These are phyloP conservation scores for Tetrapyrgos nigripes DNA, from an alignment of 1,284 basidiomycete genomes.

Conservation along the genomic window DNA sequence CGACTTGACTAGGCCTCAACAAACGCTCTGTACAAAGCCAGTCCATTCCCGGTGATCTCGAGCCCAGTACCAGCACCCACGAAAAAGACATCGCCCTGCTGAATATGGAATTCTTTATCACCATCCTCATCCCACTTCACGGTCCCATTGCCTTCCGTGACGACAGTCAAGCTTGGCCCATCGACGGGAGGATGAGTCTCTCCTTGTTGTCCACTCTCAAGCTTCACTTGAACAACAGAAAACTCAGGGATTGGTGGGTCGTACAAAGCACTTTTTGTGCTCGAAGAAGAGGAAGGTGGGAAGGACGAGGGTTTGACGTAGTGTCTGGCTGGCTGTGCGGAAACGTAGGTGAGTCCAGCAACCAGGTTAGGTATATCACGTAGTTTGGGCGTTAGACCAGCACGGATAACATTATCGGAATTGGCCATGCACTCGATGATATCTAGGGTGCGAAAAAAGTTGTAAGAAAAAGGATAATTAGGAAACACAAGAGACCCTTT, in stretches of 20 bases:
- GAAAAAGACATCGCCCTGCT: constrained; percentile 84
- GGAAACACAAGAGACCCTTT: constrained; percentile 22
- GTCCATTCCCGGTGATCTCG: constrained; percentile 46
- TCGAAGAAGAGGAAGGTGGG: constrained; percentile 36
- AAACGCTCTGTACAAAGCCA: constrained; percentile 82
- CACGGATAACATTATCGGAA: constrained; percentile 98
- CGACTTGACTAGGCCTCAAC: constrained; percentile 47
- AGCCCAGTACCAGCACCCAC: constrained; percentile 77
- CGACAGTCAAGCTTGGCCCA: constrained; percentile 88
- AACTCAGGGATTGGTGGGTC: constrained; percentile 97
- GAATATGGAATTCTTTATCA: constrained; percentile 46
- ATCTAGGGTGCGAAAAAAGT: constrained; percentile 54
- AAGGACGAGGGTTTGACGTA: constrained; percentile 68
- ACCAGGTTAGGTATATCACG: constrained; percentile 93
- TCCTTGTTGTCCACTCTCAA: constrained; percentile 47
- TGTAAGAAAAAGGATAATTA: neutral
- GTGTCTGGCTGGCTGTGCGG: constrained; percentile 74
- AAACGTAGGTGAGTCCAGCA: constrained; percentile 86
- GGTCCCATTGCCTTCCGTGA: constrained; percentile 73
- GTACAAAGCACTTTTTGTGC: constrained; percentile 62
- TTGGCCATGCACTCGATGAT: constrained; percentile 99
- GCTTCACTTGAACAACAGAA: constrained; percentile 74
- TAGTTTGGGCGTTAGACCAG: constrained; percentile 96
- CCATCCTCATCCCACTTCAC: constrained; percentile 51
- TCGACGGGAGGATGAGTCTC: constrained; percentile 69